A percentile compares a stretch with the other conserved stretches of the same genome.
These are phyloP conservation scores for Blastobotrys petasosporus DNA, from an alignment of 1,139 yeast genomes.

Conservation along the genomic window DNA sequence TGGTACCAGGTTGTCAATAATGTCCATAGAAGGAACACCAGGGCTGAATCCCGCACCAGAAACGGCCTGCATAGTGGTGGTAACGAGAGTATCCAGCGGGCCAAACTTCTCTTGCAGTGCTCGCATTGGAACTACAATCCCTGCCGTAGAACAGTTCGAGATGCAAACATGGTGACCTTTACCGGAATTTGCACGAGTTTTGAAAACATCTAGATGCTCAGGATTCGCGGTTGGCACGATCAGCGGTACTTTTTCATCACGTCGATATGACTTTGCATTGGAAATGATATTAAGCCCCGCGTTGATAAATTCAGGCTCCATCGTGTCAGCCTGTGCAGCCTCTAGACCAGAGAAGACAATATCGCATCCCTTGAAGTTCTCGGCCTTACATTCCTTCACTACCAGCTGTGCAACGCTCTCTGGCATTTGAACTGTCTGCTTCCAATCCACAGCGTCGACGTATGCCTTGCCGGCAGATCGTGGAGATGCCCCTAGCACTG, in stretches of 20 bases:
- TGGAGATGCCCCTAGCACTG: slow-evolving; percentile 85
- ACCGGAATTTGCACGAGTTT: slow-evolving; percentile 50
- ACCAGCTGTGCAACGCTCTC: slow-evolving; percentile 52
- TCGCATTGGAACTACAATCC: slow-evolving; percentile 91
- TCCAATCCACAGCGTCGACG: slow-evolving; percentile 87
- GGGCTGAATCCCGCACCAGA: slow-evolving; percentile 99
- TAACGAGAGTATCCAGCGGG: slow-evolving; percentile 76
- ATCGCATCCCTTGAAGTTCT: slow-evolving; percentile 79
- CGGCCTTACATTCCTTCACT: slow-evolving; percentile 74
- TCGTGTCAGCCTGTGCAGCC: slow-evolving; percentile 86
- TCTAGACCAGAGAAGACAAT: slow-evolving; percentile 93
- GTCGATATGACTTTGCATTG: slow-evolving; percentile 93
- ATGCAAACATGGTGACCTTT: slow-evolving; percentile 87
- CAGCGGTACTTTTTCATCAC: slow-evolving; percentile 81
- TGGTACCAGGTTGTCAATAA: slow-evolving; percentile 90
- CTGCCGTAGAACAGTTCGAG: slow-evolving; percentile 98
- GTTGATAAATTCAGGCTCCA: slow-evolving; percentile 77
- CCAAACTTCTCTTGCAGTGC: slow-evolving; percentile 88
- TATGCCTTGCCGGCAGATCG: slow-evolving; percentile 91
- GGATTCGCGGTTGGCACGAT: slow-evolving; percentile 94
- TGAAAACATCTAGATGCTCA: slow-evolving; percentile 80
- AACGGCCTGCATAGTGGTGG: slow-evolving; percentile 94
- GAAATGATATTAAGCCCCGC: slow-evolving; percentile 82
- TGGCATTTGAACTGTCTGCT: slow-evolving; percentile 83
- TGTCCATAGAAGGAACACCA: slow-evolving; percentile 93